Evolutionary conservation across 371 early-diverging fungal genomes (phyloP).

Genomic region (Amoeboradix gromovi): DNA sequence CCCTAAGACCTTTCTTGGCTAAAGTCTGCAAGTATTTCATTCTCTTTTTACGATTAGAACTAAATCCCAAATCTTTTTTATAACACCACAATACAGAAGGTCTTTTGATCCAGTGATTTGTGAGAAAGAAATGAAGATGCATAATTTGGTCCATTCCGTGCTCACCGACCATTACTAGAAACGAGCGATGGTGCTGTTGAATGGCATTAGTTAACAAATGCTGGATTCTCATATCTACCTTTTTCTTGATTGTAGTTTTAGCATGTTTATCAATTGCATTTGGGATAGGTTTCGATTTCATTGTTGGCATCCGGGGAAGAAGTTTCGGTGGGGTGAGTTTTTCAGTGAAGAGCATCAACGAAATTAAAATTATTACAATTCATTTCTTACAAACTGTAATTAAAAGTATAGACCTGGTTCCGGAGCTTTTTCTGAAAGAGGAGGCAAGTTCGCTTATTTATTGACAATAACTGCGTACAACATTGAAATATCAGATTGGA

Average conservation of each 20-base stretch:
- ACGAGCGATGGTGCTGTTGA: conserved; percentile 58
- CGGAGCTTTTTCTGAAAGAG: no score
- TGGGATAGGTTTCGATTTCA: not conserved
- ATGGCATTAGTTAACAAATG: conserved; percentile 72
- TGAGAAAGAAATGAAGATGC: conserved; percentile 76
- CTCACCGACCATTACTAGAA: conserved; percentile 89
- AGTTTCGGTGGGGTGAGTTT: no score
- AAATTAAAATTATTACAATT: no score
- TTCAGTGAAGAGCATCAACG: no score
- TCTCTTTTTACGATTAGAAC: conserved; percentile 71
- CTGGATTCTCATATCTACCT: conserved; percentile 69
- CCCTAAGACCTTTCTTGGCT: conserved; percentile 55
- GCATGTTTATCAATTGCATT: not conserved
- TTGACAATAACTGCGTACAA: no score
- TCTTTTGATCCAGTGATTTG: conserved; percentile 64
- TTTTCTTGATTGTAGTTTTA: conserved; percentile 9
- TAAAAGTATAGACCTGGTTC: no score
- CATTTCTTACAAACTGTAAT: no score
- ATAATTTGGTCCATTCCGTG: conserved; percentile 82
- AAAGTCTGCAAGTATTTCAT: conserved; percentile 70
- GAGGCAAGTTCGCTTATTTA: no score
- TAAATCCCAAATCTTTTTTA: conserved; percentile 87
- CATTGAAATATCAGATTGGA: no score
- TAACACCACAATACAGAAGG: conserved; percentile 94
- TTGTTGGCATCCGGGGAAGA: not conserved